Evolutionary conservation across 2,329 filamentous ascomycete species (phyloP), one percentile per base, ranked within the genome.

Genomic region (Alternaria solani): DNA sequence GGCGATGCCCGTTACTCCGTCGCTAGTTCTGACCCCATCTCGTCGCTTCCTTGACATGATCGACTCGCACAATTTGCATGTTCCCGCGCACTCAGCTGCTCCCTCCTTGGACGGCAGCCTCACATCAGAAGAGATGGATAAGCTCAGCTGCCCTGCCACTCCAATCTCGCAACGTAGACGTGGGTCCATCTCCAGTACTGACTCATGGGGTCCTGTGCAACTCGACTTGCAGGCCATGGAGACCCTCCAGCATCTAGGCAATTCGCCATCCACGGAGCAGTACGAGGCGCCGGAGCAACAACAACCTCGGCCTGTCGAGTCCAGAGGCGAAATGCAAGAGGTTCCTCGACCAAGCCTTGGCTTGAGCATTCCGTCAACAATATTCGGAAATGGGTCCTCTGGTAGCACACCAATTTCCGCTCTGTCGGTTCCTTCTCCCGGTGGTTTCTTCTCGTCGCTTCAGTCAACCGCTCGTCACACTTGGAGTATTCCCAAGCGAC

Each of bases 91-190:
- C 30, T 94, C 92, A 56, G 90, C 92, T 6, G 90, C 94, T 5
- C 94, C 94, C 4, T 97, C 94, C 5, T 84, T 97, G 4, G 94
- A 97, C 80, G 94, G 93, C 23, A 97, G 93, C 79, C 81, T 95
- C 71, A 91, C 89, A 8, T 96, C 94, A 2, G 94, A 97, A 74
- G 93, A 96, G 75, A 86, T 96, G 78, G 92, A 93, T 2, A 86
- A 86, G 54, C 86, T 93, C 76, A 96, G 93, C 72, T 92, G 92
- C 49, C 93, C 94, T 5, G 88, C 91, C 11, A 97, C 94, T 0
- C 94, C 94, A 14, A 85, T 94, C 61, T 68, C 62, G 20, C 69
- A 72, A 48, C 69, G 69, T 38, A 70, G 65, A 87, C 80, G 72
- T 23, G 56, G 68, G 60, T 66, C 72, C 3, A 60, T 87, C 30